Evolutionary conservation across 345 rosid genomes (phyloP).

Genomic region (Excoecaria cochinchinensis): DNA sequence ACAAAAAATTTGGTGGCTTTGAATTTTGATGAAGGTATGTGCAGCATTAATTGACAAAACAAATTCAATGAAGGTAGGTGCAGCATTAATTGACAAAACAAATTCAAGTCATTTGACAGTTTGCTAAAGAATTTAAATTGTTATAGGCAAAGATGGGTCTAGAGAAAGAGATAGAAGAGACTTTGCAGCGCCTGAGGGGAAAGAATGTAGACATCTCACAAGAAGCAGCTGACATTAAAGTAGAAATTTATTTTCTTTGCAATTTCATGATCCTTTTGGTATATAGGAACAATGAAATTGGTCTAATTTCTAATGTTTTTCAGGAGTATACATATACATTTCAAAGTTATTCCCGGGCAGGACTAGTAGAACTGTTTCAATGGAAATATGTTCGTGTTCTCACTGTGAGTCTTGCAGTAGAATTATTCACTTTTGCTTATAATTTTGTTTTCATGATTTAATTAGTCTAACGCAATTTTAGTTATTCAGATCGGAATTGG

Average conservation of each 20-base stretch:
- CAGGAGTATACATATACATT: slow-evolving; percentile 43
- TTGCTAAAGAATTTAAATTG: too few relatives aligned
- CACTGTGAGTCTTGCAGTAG: slow-evolving; percentile 34
- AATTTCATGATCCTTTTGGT: too few relatives aligned
- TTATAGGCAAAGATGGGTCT: slow-evolving; percentile 34
- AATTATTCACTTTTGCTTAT: not conserved
- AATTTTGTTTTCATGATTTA: not conserved
- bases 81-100: too few relatives aligned
- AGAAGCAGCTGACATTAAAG: slow-evolving; percentile 28
- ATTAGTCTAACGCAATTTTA: not conserved
- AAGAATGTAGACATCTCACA: slow-evolving; percentile 24
- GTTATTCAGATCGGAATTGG: slow-evolving; percentile 51
- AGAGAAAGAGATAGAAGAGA: slow-evolving; percentile 20
- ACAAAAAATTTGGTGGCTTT: too few relatives aligned
- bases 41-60: too few relatives aligned
- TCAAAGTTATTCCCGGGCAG: slow-evolving; percentile 29
- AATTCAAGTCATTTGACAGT: too few relatives aligned
- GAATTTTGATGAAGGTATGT: too few relatives aligned
- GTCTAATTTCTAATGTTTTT: not conserved
- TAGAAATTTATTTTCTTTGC: too few relatives aligned
- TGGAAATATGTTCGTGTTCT: slow-evolving; percentile 52
- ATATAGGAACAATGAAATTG: too few relatives aligned
- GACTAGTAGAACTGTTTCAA: slow-evolving; percentile 50
- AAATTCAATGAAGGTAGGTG: too few relatives aligned
- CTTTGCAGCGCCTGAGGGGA: slow-evolving; percentile 31